Base-by-base conservation (phyloP, 441 rosid genomes). In the Heliophila coronopifolia region DNA sequence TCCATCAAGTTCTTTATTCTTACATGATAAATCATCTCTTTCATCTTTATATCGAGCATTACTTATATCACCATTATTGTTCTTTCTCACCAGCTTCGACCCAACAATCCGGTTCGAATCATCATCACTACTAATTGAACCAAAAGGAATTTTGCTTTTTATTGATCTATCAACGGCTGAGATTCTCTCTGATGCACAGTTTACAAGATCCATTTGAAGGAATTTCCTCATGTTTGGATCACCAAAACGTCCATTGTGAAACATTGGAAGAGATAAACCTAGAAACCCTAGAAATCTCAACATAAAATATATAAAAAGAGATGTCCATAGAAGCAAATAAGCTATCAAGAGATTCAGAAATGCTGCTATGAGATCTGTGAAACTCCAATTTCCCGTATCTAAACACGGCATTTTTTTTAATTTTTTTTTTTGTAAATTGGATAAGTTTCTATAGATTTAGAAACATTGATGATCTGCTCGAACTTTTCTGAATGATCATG, bases 281-380 rank as follows among this genome's bases (percentile, higher is more conserved):
- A 84, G 73, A 25, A 82, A 42, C 53, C 57, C 68, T 57, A 87
- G 65, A 66, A 77, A 71, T 50, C 67, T 80, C 9, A 86, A 73
- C 3, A 72, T 55, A 8, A 68, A 19, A 63, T 70, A 81, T 39
- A 79, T 73, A 56, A 66, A 63, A 33, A 74, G 32, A 47, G 91
- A 77, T 51, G 79, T 81, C 43, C 80, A 86, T 10, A 85, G 77
- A 44, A 85, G 66, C 11, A 74, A 50, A 64, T 59, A 77, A 8
- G 78, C 71, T n/a, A 83, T 61, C 19, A 64, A 50, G 34, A 89
- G 81, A 77, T 89, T 82, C 28, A 81, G 77, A 71, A 76, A 83
- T 42, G 84, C 88, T 50, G 79, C 80, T 36, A 75, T 77, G 54
- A 81, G 60, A 39, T 54, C 70, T 59, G 65, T 54, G 37, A 84